phyloP scores from a whole-genome alignment of 2,329 filamentous ascomycete species.

The Fusarium annulatum region DNA sequence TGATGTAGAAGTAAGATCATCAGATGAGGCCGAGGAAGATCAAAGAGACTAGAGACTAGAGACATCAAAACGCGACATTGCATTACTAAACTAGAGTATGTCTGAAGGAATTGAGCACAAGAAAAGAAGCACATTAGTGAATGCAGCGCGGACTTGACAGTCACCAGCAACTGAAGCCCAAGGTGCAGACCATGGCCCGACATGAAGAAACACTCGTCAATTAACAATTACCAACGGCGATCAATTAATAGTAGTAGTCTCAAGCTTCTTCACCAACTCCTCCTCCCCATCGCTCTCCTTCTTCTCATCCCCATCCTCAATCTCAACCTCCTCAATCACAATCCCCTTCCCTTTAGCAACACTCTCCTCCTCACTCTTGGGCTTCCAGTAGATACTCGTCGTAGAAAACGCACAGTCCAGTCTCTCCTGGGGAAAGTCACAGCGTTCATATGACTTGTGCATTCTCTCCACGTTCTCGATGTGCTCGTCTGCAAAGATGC shows the following conservation, averaged over 20 bases:
- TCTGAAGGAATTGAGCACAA: background rate
- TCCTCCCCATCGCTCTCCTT: background rate
- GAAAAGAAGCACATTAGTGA: background rate
- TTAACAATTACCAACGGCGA: background rate
- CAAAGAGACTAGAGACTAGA: accelerated
- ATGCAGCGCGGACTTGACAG: background rate
- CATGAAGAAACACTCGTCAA: background rate
- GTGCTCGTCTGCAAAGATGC: constrained; percentile 21
- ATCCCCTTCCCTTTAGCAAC: background rate
- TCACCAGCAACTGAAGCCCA: too few relatives aligned
- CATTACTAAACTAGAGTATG: background rate
- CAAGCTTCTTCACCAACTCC: constrained; percentile 25
- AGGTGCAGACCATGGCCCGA: background rate
- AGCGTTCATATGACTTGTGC: constrained; percentile 32
- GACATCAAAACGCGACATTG: accelerated
- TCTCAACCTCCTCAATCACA: background rate
- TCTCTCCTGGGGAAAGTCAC: constrained; percentile 39
- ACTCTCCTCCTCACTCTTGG: background rate
- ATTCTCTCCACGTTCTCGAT: constrained; percentile 40
- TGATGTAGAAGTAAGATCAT: background rate
- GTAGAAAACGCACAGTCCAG: constrained; percentile 40
- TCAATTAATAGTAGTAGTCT: constrained; percentile 29
- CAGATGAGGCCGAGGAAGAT: too few relatives aligned
- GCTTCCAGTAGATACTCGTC: constrained; percentile 45
- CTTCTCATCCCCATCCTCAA: background rate